Evolutionary conservation across 768 basidiomycete species (phyloP), one percentile per base, ranked within the genome.

Genomic region (Agaricus sinodeliciosus): DNA sequence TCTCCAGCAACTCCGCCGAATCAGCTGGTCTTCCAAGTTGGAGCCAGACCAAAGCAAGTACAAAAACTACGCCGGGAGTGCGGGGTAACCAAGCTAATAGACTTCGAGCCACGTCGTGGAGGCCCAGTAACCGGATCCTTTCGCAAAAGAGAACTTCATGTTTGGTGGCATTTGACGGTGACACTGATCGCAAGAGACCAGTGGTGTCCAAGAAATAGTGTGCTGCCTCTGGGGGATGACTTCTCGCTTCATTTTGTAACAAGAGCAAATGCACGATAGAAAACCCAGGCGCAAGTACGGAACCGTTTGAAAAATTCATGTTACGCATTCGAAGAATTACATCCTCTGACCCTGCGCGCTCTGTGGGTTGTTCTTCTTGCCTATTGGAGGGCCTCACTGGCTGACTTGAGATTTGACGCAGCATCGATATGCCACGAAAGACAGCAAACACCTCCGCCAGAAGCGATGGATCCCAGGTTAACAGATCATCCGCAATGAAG

Each of bases 61-160:
- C 79, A 65, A 90, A 95, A 27, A 77, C 76, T 45, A 82, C 81
- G 3, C 80, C 88, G 25, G 92, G 81, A 13, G 87, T 86, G 43
- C 84, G 72, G 9, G 93, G 92, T 25, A 94, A 76, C 81, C 87
- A 87, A 19, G 81, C 80, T 43, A 90, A 68, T 51, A 89, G 71
- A 55, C 87, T 84, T 46, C 77, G 68, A 1, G 87, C 75, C 34
- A 79, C 72, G 54, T 79, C 74, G 53, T 75, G 71, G 60, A 86
- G 84, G 13, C 84, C 85, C 48, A 87, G 69, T 1, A 70, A 64
- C 35, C 87, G 75, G 42, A 95, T 74, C 26, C 73, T 70, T 57
- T 91, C 82, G 60, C 86, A 89, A 60, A 93, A 84, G 41, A 77
- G 60, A 27, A 86, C 79, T 65, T 95, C 94, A 43, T 72, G 75